These are phyloP conservation scores for Pleurotus cornucopiae DNA, from an alignment of 768 basidiomycete species.

Conservation along the genomic window DNA sequence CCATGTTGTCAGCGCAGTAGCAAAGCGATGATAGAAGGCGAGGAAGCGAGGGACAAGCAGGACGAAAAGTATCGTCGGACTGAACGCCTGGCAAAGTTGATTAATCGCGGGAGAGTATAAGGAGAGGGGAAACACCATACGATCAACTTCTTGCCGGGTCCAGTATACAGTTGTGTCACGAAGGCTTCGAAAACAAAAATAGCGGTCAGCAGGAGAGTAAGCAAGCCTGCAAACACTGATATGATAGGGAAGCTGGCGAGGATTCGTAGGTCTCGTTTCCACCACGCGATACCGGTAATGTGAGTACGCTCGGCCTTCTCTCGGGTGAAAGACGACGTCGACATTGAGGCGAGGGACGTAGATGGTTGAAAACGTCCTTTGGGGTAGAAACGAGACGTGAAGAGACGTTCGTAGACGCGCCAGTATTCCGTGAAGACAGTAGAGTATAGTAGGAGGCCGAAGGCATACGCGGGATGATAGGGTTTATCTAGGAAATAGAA, in stretches of 20 bases:
- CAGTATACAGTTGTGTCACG: conserved; percentile 82
- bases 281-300: conserved; percentile 59
- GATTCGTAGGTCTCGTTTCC: conserved; percentile 66
- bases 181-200: conserved; percentile 92
- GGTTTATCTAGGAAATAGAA: conserved; percentile 69
- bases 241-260: conserved; percentile 71
- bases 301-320: conserved; percentile 69
- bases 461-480: conserved; percentile 76
- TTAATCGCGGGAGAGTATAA: conserved; percentile 1
- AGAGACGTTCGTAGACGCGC: conserved; percentile 78
- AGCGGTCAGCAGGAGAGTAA: conserved; percentile 68
- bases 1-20: conserved; percentile 73
- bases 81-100: conserved; percentile 49
- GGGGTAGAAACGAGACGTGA: conserved; percentile 82
- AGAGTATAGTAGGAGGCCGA: conserved; percentile 78
- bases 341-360: not conserved
- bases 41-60: conserved; percentile 79
- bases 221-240: conserved; percentile 61
- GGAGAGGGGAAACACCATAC: conserved; percentile 40
- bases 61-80: conserved; percentile 81
- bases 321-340: not conserved
- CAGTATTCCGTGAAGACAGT: conserved; percentile 88
- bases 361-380: conserved; percentile 66
- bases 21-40: conserved; percentile 64
- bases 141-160: conserved; percentile 74